Evolutionary conservation across 2,329 filamentous ascomycete genomes (phyloP).

Genomic region (Exophiala bonariae): DNA sequence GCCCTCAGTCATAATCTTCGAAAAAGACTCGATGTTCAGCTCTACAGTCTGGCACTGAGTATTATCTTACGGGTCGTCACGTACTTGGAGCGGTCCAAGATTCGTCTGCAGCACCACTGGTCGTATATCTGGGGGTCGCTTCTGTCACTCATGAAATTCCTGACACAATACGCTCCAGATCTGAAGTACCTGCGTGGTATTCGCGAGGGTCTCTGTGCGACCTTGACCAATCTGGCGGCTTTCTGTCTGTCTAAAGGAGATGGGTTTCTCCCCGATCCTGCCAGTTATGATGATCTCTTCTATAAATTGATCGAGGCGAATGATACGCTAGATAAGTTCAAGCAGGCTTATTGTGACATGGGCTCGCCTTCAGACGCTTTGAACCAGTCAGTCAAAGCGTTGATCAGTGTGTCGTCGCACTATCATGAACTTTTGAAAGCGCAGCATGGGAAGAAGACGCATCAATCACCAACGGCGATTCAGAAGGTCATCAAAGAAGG

Average conservation of each 20-base stretch:
- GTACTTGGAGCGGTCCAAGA: slow-evolving; percentile 78
- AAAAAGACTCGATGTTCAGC: slow-evolving; percentile 75
- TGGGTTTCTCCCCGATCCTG: slow-evolving; percentile 81
- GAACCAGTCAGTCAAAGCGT: slow-evolving; percentile 71
- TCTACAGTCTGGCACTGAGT: slow-evolving; percentile 79
- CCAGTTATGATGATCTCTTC: slow-evolving; percentile 93
- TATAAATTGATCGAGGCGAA: slow-evolving; percentile 97
- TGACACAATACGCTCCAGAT: slow-evolving; percentile 81
- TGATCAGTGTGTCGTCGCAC: slow-evolving; percentile 78
- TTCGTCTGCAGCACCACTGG: slow-evolving; percentile 88
- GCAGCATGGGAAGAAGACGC: slow-evolving; percentile 55
- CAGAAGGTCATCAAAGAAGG: slow-evolving; percentile 92
- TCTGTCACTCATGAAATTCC: slow-evolving; percentile 82
- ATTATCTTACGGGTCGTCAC: slow-evolving; percentile 81
- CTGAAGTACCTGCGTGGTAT: slow-evolving; percentile 63
- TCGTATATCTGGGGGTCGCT: slow-evolving; percentile 89
- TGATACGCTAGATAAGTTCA: slow-evolving; percentile 69
- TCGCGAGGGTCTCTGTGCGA: slow-evolving; percentile 67
- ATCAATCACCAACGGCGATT: slow-evolving; percentile 75
- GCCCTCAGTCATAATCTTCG: slow-evolving; percentile 92
- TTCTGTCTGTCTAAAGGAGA: slow-evolving; percentile 86
- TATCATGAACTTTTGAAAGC: slow-evolving; percentile 76
- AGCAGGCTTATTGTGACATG: slow-evolving; percentile 59
- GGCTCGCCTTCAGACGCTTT: slow-evolving; percentile 29
- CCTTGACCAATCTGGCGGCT: slow-evolving; percentile 78